Conservation (phyloP, 306 rosid genomes). For the Acmispon strigosus region DNA sequence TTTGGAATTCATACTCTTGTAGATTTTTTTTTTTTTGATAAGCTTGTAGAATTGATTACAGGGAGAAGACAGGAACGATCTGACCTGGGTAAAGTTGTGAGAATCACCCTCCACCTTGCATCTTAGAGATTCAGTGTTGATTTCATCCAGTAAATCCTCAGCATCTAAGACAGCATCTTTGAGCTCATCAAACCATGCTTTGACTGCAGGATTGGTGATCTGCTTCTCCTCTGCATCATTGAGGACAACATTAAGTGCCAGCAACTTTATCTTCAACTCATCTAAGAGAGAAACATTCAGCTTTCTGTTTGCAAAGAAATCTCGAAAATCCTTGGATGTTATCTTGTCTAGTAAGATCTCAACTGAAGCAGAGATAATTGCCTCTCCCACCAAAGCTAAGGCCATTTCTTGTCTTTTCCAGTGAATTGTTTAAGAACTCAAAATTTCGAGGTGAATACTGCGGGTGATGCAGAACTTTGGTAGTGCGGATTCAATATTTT, state of each 20-base stretch:
- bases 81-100: constrained; percentile 5
- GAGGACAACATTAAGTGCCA: constrained; percentile 8
- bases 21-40: no score
- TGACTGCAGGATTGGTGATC: neutral
- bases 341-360: neutral
- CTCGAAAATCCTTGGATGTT: neutral
- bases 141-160: constrained; percentile 2
- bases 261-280: neutral
- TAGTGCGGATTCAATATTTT: no score
- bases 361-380: neutral
- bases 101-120: neutral
- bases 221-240: constrained; percentile 21
- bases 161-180: constrained; percentile 5
- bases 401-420: neutral
- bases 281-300: neutral
- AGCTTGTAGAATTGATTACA: constrained; percentile 15
- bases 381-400: neutral
- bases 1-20: constrained; percentile 21
- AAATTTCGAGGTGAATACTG: no score
- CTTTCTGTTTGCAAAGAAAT: neutral
- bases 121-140: neutral
- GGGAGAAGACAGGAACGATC: constrained; percentile 18
- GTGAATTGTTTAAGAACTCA: neutral
- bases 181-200: constrained; percentile 18
- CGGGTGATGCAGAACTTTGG: no score